Evolutionary conservation across 2,329 filamentous ascomycete genomes (phyloP).

Genomic region (Tolypocladium ophioglossoides): DNA sequence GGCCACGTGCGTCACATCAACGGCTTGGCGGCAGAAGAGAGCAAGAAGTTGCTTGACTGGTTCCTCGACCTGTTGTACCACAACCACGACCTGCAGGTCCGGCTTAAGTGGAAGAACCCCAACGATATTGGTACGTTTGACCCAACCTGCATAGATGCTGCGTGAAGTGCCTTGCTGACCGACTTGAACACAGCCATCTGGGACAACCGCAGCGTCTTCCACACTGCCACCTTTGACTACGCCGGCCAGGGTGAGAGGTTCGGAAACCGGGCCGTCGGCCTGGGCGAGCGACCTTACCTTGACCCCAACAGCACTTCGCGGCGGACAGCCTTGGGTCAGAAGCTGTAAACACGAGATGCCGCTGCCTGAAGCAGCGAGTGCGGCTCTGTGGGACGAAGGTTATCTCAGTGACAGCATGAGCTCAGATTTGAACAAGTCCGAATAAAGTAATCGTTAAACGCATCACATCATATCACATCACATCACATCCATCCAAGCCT

Average conservation of each 20-base stretch:
- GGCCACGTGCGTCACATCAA: slow-evolving; percentile 41
- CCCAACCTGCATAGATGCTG: neutral
- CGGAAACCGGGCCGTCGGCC: slow-evolving; percentile 38
- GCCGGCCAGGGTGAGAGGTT: slow-evolving; percentile 33
- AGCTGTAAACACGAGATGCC: neutral
- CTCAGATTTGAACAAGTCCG: neutral
- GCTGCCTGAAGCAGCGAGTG: neutral
- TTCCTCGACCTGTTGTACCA: slow-evolving; percentile 39
- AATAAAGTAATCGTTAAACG: neutral
- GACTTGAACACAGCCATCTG: slow-evolving; percentile 33
- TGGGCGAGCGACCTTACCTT: slow-evolving; percentile 44
- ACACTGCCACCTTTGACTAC: slow-evolving; percentile 43
- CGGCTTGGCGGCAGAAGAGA: slow-evolving; percentile 36
- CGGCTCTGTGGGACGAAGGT: neutral
- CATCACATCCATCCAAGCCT: slow-evolving; percentile 20
- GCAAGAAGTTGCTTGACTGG: slow-evolving; percentile 36
- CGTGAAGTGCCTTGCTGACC: neutral
- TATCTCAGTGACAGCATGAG: neutral
- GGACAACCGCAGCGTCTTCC: slow-evolving; percentile 47
- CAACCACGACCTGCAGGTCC: slow-evolving; percentile 46
- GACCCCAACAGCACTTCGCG: slow-evolving; percentile 29
- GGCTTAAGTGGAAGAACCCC: slow-evolving; percentile 29
- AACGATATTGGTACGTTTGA: slow-evolving; percentile 28
- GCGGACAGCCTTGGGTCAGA: slow-evolving; percentile 4
- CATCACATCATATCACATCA: slow-evolving; percentile 10